Conservation (phyloP, 148 eudicot genomes). For the Hydrangea macrophylla region DNA sequence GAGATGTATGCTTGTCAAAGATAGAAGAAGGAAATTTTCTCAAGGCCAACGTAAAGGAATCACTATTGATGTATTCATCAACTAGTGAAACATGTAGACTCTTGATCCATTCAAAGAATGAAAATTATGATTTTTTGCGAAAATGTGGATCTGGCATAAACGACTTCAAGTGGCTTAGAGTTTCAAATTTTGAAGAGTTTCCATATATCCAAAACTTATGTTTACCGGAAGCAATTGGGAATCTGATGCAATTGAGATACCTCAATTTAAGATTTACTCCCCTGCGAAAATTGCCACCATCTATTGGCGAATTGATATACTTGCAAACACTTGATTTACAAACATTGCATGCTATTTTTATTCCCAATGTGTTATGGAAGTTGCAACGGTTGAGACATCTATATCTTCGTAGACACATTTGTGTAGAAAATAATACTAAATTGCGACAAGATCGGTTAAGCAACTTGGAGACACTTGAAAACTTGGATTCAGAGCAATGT, state of each 20-base stretch:
- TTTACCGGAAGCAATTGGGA: conserved; percentile 31
- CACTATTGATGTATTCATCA: not conserved
- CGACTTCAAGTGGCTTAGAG: conserved; percentile 26
- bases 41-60: conserved; percentile 3
- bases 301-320: conserved; percentile 29
- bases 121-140: too few relatives aligned
- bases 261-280: conserved; percentile 29
- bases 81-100: not conserved
- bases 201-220: not conserved
- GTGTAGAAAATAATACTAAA: too few relatives aligned
- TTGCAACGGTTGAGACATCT: conserved; percentile 30
- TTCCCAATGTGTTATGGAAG: conserved; percentile 39
- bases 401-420: conserved; percentile 38
- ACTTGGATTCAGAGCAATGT: conserved; percentile 20
- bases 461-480: conserved; percentile 29
- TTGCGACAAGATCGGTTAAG: conserved; percentile 19
- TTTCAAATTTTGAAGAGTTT: conserved; percentile 28
- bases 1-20: conserved; percentile 35
- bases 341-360: conserved; percentile 11
- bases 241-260: conserved; percentile 40
- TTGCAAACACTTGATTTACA: conserved; percentile 53
- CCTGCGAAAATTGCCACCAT: conserved; percentile 24
- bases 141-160: too few relatives aligned
- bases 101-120: not conserved
- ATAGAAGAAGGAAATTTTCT: conserved; percentile 37